A percentile compares a stretch with the other conserved stretches of the same genome.
Evolutionary conservation across 164 flowering plant species (phyloP).

Genomic region (Nymphaea thermarum): DNA sequence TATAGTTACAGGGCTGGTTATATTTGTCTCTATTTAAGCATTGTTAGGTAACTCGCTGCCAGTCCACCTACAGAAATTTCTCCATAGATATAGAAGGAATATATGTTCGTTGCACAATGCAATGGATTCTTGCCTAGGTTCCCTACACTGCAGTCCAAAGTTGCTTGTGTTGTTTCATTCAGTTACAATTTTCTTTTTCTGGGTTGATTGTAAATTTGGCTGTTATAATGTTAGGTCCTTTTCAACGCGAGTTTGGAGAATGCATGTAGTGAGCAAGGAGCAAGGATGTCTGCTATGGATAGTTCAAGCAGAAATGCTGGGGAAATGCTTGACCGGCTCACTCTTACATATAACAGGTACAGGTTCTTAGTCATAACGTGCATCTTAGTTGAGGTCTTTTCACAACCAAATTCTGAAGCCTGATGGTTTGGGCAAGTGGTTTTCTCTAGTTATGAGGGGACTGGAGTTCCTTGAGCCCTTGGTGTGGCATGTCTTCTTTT

Average conservation of each 20-base stretch:
- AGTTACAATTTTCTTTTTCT: not conserved
- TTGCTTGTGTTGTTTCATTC: not conserved
- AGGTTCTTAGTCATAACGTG: conserved; percentile 31
- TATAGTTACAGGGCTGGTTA: no score
- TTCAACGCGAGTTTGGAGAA: conserved; percentile 91
- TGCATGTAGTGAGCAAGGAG: conserved; percentile 98
- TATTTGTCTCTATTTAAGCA: no score
- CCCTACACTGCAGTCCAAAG: no score
- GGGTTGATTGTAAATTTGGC: not conserved
- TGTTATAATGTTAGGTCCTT: conserved; percentile 33
- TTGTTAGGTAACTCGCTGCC: no score
- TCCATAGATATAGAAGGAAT: no score
- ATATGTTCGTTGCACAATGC: no score
- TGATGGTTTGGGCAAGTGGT: not conserved
- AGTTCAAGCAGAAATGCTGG: conserved; percentile 99
- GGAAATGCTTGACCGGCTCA: conserved; percentile 96
- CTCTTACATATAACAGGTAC: conserved; percentile 96
- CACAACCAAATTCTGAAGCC: no score
- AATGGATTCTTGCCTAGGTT: no score
- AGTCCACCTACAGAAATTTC: no score
- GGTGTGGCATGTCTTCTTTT: not conserved
- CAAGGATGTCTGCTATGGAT: conserved; percentile 99
- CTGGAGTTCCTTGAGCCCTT: not conserved
- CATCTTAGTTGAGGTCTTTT: not conserved
- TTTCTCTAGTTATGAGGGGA: not conserved